Percentiles rank a stretch among this genome's conserved stretches.
Conservation (phyloP, 139 green algal species). For the Marvania coccoides region DNA sequence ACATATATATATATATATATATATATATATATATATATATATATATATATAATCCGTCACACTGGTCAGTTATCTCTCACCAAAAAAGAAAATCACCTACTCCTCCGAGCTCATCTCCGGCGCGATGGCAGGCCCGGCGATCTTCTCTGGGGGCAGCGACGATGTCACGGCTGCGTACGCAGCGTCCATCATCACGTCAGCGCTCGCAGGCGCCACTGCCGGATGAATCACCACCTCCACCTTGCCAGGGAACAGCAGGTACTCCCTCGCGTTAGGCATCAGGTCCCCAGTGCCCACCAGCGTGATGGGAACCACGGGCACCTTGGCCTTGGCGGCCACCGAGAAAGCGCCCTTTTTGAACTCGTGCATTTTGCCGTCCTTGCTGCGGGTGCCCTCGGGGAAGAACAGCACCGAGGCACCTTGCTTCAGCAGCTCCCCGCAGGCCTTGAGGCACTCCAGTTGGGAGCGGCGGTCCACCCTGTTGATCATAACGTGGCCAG, state of each 20-base stretch:
- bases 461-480: slow-evolving; percentile 80
- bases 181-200: slow-evolving; percentile 12
- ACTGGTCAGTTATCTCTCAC: background rate
- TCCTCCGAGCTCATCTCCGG: background rate
- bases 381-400: slow-evolving; percentile 76
- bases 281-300: slow-evolving; percentile 76
- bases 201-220: slow-evolving; percentile 2
- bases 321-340: slow-evolving; percentile 81
- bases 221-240: slow-evolving; percentile 28
- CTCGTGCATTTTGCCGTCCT: slow-evolving; percentile 47
- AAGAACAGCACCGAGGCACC: slow-evolving; percentile 83
- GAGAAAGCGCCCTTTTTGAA: slow-evolving; percentile 96
- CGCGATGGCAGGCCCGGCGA: background rate
- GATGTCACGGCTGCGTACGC: slow-evolving; percentile 10
- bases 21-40: background rate
- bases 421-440: slow-evolving; percentile 64
- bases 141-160: slow-evolving; percentile 12
- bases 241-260: slow-evolving; percentile 55
- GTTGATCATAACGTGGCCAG: slow-evolving; percentile 85
- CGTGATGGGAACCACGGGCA: slow-evolving; percentile 83
- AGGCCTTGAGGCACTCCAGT: slow-evolving; percentile 81
- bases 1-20: background rate
- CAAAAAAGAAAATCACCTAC: background rate
- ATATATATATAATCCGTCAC: background rate
- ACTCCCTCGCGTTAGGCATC: slow-evolving; percentile 82